Evolutionary conservation across 2,329 filamentous ascomycete species (phyloP).

Genomic region (Aspergillus flavus): DNA sequence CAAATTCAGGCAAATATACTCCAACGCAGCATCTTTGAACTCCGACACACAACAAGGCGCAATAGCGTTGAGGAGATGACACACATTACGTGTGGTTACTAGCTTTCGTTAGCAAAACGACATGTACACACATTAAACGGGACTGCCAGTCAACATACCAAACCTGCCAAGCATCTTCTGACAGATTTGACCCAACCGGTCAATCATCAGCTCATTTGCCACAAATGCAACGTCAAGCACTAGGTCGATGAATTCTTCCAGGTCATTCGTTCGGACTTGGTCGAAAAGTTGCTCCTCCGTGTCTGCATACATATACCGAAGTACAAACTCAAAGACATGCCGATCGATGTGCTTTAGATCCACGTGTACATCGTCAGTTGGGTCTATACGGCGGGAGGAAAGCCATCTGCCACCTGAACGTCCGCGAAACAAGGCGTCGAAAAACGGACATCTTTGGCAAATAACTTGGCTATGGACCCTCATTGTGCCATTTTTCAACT

Average conservation of each 20-base stretch:
- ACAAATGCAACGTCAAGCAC: constrained; percentile 87
- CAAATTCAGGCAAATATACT: constrained; percentile 89
- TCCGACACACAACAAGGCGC: constrained; percentile 78
- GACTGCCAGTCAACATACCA: constrained; percentile 48
- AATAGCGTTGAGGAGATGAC: constrained; percentile 80
- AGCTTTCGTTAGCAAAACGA: constrained; percentile 24
- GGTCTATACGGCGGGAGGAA: constrained; percentile 60
- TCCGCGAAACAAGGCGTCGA: constrained; percentile 86
- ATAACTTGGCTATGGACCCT: constrained; percentile 76
- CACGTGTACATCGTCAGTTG: constrained; percentile 62
- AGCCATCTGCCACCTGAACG: constrained; percentile 85
- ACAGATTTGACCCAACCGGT: constrained; percentile 85
- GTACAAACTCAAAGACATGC: constrained; percentile 74
- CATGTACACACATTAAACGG: background rate
- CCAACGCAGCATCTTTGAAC: constrained; percentile 85
- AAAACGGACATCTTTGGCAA: constrained; percentile 87
- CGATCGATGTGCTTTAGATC: constrained; percentile 80
- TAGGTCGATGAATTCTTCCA: constrained; percentile 87
- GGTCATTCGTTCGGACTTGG: constrained; percentile 66
- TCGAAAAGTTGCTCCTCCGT: constrained; percentile 80
- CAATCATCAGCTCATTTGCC: constrained; percentile 94
- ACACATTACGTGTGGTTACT: constrained; percentile 84
- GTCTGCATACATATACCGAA: constrained; percentile 83
- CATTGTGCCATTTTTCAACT: constrained; percentile 71
- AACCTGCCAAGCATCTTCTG: constrained; percentile 82